These are phyloP conservation scores for Tricholoma matsutake DNA, from an alignment of 768 basidiomycete genomes.

Conservation along the genomic window DNA sequence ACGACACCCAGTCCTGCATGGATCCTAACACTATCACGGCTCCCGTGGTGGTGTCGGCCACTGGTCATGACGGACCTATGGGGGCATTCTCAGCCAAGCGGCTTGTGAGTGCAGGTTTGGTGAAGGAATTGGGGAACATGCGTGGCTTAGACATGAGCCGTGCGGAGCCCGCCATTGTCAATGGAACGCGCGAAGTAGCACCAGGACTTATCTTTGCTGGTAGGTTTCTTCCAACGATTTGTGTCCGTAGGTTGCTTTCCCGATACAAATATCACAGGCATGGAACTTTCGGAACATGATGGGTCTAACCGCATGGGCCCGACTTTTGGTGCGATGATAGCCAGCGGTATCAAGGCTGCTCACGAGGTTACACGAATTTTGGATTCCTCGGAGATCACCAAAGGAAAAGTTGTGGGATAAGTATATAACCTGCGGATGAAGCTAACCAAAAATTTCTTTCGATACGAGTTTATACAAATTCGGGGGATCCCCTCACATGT, in stretches of 20 bases:
- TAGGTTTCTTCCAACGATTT: slow-evolving; percentile 25
- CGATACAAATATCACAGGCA: slow-evolving; percentile 41
- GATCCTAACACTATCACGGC: slow-evolving; percentile 84
- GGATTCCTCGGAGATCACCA: slow-evolving; percentile 45
- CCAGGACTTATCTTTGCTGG: slow-evolving; percentile 76
- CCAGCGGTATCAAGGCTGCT: slow-evolving; percentile 69
- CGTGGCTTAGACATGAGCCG: slow-evolving; percentile 77
- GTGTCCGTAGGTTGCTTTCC: neutral
- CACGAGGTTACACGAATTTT: slow-evolving; percentile 57
- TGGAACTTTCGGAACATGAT: slow-evolving; percentile 82
- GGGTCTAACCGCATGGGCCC: slow-evolving; percentile 77
- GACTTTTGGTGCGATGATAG: slow-evolving; percentile 81
- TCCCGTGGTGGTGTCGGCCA: slow-evolving; percentile 67
- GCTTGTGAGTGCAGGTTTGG: slow-evolving; percentile 69
- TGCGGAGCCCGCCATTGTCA: slow-evolving; percentile 80
- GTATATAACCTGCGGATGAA: neutral
- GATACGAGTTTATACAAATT: too few relatives aligned
- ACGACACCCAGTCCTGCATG: slow-evolving; percentile 78
- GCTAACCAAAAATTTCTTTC: neutral
- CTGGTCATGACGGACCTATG: slow-evolving; percentile 78
- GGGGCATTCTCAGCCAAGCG: slow-evolving; percentile 81
- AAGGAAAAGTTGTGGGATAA: slow-evolving; percentile 52
- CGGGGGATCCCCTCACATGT: too few relatives aligned
- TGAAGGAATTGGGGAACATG: slow-evolving; percentile 78
- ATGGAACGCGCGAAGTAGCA: slow-evolving; percentile 70